Conservation (phyloP, 1,284 basidiomycete genomes). For the Bjerkandera adusta region DNA sequence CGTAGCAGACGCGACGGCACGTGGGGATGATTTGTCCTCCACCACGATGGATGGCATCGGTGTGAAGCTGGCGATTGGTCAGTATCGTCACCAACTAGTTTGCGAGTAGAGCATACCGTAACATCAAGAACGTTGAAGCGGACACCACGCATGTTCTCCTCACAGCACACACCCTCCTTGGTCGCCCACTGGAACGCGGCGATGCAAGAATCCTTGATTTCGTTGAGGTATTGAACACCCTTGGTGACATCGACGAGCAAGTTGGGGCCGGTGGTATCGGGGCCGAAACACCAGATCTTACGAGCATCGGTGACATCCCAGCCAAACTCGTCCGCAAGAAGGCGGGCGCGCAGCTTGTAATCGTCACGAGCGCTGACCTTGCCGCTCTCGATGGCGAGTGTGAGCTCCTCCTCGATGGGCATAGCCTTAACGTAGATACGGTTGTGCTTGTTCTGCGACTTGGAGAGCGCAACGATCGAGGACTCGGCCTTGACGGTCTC, state of each 20-base stretch:
- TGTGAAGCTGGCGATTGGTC: conserved; percentile 66
- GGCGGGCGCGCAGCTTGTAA: conserved; percentile 95
- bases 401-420: conserved; percentile 94
- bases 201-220: conserved; percentile 99
- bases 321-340: conserved; percentile 94
- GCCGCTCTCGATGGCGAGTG: conserved; percentile 90
- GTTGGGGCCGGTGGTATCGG: conserved; percentile 97
- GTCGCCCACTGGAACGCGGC: conserved; percentile 99
- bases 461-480: conserved; percentile 94
- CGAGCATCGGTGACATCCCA: conserved; percentile 99
- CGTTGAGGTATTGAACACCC: conserved; percentile 96
- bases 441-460: conserved; percentile 99
- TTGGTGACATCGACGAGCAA: conserved; percentile 98
- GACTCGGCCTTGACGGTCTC: conserved; percentile 98
- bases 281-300: conserved; percentile 99
- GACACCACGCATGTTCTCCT: conserved; percentile 99
- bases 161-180: conserved; percentile 95
- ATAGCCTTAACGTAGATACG: conserved; percentile 93
- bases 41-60: conserved; percentile 99
- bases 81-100: conserved; percentile 3
- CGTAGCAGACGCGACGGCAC: conserved; percentile 95
- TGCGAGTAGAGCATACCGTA: conserved; percentile 54
- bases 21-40: conserved; percentile 98
- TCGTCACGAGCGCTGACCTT: conserved; percentile 92
- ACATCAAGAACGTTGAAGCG: conserved; percentile 97